Conservation (phyloP, 2,329 filamentous ascomycete species). For the Colletotrichum sp. region DNA sequence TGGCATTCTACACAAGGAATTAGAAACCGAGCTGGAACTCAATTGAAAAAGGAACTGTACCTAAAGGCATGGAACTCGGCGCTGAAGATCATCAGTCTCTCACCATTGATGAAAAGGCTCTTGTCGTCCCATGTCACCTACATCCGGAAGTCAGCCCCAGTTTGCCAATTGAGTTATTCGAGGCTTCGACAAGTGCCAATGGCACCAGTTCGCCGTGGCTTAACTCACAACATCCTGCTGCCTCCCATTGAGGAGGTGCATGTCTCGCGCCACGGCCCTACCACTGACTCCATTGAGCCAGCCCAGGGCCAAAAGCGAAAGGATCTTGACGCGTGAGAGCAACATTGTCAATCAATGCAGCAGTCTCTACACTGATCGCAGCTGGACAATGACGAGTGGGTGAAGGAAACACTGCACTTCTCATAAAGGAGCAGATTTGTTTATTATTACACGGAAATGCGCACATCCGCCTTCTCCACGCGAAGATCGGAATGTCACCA, state of each 20-base stretch:
- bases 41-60: neutral
- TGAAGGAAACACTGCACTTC: neutral
- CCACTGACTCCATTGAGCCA: neutral
- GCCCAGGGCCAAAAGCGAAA: conserved; percentile 2
- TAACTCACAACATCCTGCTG: conserved; percentile 18
- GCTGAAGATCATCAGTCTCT: conserved; percentile 69
- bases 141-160: rapidly evolving
- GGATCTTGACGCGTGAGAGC: neutral
- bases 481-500: neutral
- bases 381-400: neutral
- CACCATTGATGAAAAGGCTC: conserved; percentile 69
- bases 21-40: neutral
- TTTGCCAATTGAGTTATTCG: rapidly evolving
- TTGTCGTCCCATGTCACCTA: conserved; percentile 71
- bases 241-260: conserved; percentile 14
- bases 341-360: neutral
- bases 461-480: neutral
- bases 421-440: neutral
- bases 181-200: neutral
- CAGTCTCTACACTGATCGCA: neutral
- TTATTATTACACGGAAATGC: neutral
- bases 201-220: rapidly evolving
- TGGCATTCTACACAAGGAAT: conserved; percentile 27
- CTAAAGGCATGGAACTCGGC: conserved; percentile 71
- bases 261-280: neutral